phyloP scores from a whole-genome alignment of 1,284 basidiomycete species.

The Melampsora larici-populina region DNA sequence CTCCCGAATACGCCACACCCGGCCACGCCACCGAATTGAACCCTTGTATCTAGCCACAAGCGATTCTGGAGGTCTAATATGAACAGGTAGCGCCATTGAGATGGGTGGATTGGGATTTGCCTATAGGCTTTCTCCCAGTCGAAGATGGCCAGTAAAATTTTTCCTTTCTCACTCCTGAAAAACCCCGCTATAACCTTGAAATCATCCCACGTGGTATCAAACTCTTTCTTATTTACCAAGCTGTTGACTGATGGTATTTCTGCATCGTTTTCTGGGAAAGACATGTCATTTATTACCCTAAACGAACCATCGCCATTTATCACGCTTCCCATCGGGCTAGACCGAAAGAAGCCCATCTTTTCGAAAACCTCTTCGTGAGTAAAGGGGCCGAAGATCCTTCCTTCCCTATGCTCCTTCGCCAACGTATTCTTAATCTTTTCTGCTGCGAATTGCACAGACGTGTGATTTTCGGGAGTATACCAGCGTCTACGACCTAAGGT shows the following conservation, averaged over 20 bases:
- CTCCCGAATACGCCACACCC: background rate
- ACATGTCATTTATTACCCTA: background rate
- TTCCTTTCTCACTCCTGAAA: no score
- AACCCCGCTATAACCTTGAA: background rate
- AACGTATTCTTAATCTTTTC: no score
- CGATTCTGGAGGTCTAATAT: background rate
- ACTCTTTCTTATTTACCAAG: no score
- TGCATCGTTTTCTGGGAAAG: background rate
- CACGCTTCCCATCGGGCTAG: no score
- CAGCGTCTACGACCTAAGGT: background rate
- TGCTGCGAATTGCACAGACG: no score
- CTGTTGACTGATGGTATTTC: background rate
- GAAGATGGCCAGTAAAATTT: background rate
- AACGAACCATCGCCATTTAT: slow-evolving; percentile 1
- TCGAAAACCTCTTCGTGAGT: no score
- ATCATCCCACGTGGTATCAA: slow-evolving; percentile 13
- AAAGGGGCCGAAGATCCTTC: no score
- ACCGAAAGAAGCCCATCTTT: no score
- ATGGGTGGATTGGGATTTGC: background rate
- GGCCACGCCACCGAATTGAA: background rate
- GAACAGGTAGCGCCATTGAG: slow-evolving; percentile 4
- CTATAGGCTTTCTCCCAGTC: no score
- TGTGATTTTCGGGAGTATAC: no score
- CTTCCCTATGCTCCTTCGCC: no score
- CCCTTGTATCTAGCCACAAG: background rate